Conservation (phyloP, 495 filamentous ascomycete genomes). For the Xylaria castorea region DNA sequence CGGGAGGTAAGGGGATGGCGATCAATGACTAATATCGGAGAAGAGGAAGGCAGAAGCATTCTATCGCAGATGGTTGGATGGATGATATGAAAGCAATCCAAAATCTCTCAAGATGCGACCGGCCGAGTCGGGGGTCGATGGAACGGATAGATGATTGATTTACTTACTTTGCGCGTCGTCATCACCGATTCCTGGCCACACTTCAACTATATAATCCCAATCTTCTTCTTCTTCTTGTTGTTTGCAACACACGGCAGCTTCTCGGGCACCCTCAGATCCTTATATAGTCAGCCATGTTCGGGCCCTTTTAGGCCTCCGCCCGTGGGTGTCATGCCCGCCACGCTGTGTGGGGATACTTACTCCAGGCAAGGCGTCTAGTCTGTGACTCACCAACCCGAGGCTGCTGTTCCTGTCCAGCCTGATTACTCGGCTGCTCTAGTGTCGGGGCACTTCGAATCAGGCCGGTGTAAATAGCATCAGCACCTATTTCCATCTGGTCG, state of each 20-base stretch:
- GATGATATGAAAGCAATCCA: not conserved
- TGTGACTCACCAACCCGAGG: constrained; percentile 25
- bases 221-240: no score
- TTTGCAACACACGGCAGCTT: not conserved
- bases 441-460: not conserved
- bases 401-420: constrained; percentile 19
- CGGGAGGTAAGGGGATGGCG: not conserved
- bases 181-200: constrained; percentile 21
- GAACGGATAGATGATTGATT: not conserved
- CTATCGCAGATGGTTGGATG: not conserved
- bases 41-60: constrained; percentile 8
- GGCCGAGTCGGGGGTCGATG: not conserved
- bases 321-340: constrained; percentile 16
- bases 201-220: constrained; percentile 25
- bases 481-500: not conserved
- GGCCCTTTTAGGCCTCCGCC: constrained; percentile 15
- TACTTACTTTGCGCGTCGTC: constrained; percentile 21
- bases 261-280: constrained; percentile 5
- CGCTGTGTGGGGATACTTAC: not conserved
- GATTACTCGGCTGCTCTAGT: not conserved
- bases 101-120: not conserved
- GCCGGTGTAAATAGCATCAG: not conserved
- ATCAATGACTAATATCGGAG: constrained; percentile 1
- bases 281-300: constrained; percentile 26
- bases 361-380: not conserved